phyloP scores from a whole-genome alignment of 1,284 basidiomycete genomes.

The Microbotryomycetes sp. region DNA sequence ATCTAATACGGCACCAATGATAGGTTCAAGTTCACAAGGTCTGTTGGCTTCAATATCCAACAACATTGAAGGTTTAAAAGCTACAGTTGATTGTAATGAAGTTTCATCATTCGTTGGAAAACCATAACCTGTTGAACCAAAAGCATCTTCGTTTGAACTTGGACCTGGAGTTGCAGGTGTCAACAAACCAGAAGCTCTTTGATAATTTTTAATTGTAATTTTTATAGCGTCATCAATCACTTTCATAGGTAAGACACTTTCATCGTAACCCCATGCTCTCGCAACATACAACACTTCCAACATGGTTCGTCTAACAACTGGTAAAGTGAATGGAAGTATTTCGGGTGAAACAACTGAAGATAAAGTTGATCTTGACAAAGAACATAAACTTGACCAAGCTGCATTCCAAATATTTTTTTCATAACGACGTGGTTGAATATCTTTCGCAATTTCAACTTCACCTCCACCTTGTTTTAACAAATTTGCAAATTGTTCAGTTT shows the following conservation, averaged over 20 bases:
- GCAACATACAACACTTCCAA: constrained; percentile 45
- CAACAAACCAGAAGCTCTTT: background rate
- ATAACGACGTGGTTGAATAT: constrained; percentile 49
- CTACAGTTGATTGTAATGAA: constrained; percentile 4
- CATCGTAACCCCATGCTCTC: constrained; percentile 34
- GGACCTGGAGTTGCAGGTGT: constrained; percentile 17
- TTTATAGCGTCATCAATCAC: constrained; percentile 23
- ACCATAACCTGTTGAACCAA: constrained; percentile 7
- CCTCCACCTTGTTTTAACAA: constrained; percentile 45
- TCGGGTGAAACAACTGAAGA: constrained; percentile 41
- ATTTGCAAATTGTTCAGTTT: constrained; percentile 40
- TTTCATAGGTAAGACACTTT: constrained; percentile 23
- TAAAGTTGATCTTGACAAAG: constrained; percentile 46
- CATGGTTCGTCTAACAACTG: constrained; percentile 44
- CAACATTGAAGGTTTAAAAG: constrained; percentile 32
- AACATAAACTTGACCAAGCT: constrained; percentile 8
- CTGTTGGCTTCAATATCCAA: constrained; percentile 29
- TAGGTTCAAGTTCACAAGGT: constrained; percentile 29
- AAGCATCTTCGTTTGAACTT: constrained; percentile 4
- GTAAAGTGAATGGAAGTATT: constrained; percentile 41
- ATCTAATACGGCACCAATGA: constrained; percentile 30
- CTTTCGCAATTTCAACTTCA: constrained; percentile 39
- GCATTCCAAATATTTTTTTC: constrained; percentile 47
- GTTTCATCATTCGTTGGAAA: constrained; percentile 16
- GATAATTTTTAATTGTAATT: constrained; percentile 27